Base-by-base conservation (phyloP, 1,139 yeast genomes). In the Yarrowia galli region DNA sequence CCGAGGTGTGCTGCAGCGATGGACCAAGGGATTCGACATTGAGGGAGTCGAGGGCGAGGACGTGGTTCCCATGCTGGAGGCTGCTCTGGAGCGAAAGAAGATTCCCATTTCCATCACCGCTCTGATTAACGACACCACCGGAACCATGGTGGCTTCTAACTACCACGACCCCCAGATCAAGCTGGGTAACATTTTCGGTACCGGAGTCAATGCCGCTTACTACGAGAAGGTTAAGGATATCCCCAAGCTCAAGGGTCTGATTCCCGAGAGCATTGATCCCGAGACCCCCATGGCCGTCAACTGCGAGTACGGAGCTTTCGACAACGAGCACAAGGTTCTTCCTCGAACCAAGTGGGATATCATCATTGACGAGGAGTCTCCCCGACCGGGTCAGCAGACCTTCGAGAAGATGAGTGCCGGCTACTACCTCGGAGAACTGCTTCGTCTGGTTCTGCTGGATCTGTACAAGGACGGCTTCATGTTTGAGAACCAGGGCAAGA, bases 381-480 rank as follows among this genome's bases (percentile, higher is more conserved):
- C 98, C 75, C 89, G 98, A 81, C 98, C 98, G 67, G 93, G 96
- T 73, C 97, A 93, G 81, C 99, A 95, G 81, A 79, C 95, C 66
- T 95, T 92, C 78, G 99, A 95, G 82, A 95, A 95, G 83, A 92
- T 95, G 98, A 92, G 93, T 75, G 91, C 97, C 56, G 99, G 99
- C 71, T 91, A 92, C 81, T 95, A 95, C 80, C 83, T 95, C 75
- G 99, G 99, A 75, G 99, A 95, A 82, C 83, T 95, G 54, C 81
- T 93, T 75, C 88, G 99, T 79, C 84, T 92, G 77, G 85, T 90
- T 69, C 83, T 95, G 75, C 76, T 92, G 51, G 98, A 93, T 73
- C 83, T 91, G 74, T 81, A 87, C 74, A 83, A 83, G 51, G 84
- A 85, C 70, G 88, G 89, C 54, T 79, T 86, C 71, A 81, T 95